Conservation (phyloP, 2,329 filamentous ascomycete species). For the Fusarium odoratissimum region DNA sequence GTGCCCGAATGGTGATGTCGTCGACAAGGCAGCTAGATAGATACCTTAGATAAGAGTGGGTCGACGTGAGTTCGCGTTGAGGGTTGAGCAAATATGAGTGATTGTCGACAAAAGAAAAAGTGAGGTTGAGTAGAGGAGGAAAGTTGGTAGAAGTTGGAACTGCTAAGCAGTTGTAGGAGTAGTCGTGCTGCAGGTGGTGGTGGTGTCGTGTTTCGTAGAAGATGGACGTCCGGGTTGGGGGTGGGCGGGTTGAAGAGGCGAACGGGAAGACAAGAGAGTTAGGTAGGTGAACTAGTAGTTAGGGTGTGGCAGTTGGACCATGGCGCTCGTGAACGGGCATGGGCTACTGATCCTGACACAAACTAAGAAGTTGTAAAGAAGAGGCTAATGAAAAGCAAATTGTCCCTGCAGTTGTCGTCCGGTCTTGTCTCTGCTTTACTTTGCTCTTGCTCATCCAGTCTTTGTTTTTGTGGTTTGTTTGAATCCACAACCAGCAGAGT, state of each 20-base stretch:
- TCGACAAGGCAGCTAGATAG: conserved; percentile 35
- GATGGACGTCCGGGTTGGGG: conserved; percentile 31
- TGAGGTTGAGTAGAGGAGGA: conserved; percentile 11
- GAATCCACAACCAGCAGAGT: conserved; percentile 9
- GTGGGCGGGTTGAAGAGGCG: conserved; percentile 37
- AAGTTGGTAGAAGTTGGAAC: conserved; percentile 30
- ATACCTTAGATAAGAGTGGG: conserved; percentile 8
- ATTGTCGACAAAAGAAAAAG: background rate
- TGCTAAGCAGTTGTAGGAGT: conserved; percentile 28
- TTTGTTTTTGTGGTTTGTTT: conserved; percentile 27
- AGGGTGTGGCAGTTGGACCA: conserved; percentile 44
- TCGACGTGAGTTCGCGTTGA: conserved; percentile 1
- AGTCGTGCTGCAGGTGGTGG: conserved; percentile 17
- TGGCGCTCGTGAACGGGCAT: conserved; percentile 35
- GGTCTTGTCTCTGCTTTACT: conserved; percentile 10
- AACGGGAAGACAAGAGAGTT: conserved; percentile 23
- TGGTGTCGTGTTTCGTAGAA: conserved; percentile 34
- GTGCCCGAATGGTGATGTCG: conserved; percentile 17
- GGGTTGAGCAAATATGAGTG: conserved; percentile 15
- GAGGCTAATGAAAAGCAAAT: conserved; percentile 32
- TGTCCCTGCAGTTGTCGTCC: conserved; percentile 4
- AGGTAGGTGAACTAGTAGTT: conserved; percentile 2
- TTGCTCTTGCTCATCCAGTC: background rate
- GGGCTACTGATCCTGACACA: conserved; percentile 34
- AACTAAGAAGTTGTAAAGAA: conserved; percentile 24